Evolutionary conservation across 352 stramenopile species (phyloP), one percentile per base, ranked within the genome.

Genomic region (Phytophthora aleatoria): DNA sequence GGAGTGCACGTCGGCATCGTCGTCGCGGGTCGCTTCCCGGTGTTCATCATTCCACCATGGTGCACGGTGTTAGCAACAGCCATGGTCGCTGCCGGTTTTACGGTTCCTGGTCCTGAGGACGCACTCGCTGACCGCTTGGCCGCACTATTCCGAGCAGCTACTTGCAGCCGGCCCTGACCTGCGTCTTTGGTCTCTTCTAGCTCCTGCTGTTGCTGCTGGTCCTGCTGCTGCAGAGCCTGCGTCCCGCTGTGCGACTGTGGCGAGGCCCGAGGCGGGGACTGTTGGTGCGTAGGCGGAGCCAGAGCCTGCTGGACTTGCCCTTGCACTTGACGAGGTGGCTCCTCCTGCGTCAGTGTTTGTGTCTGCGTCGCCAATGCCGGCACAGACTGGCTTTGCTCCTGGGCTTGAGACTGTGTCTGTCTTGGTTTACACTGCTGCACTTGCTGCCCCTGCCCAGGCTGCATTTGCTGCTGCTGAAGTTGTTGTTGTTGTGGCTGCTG

Each of bases 141-240:
- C 11, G 28, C 39, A 65, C 38, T 66, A 48, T 59, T 42, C 24
- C 33, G 36, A 49, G 49, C 16, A 43, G 28, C 16, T 43, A 16
- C 31, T 52, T 69, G 50, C 11, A 58, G 28, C 15, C 43, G 35
- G 10, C 57, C 55, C n/a, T 55, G 20, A 8, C 20, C 54, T 65
- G 28, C 24, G 8, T 49, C 48, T 39, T 77, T 67, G 11, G 28
- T 58, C 38, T 74, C 57, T 39, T 76, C 52, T 13, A 48, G 30
- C 0, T 61, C 30, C 2, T 60, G 58, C 24, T 70, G 50, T 30
- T 39, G 54, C 39, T 50, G 55, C 15, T 50, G 52, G 15, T 65
- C 44, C 26, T 70, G 44, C 39, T 62, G 67, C 47, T 57, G 62
- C 33, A 53, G 45, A 10, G 45, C 41, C 31, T 70, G 54, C 27